Base-by-base conservation (phyloP, 345 rosid species). In the Bruguiera sexangula region DNA sequence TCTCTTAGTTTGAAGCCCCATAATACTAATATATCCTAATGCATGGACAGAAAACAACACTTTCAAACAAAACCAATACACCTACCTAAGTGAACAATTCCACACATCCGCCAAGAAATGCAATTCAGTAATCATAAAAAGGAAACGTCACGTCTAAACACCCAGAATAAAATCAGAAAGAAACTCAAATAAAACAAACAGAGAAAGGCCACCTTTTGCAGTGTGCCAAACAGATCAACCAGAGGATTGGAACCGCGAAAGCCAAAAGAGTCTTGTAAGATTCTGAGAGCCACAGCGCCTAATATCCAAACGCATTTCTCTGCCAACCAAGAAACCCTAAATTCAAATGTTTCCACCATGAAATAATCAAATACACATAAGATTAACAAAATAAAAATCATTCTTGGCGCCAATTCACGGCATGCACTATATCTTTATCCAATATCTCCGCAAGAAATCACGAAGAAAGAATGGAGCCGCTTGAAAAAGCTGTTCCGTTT, bases 311-410 rank as follows among this genome's bases (percentile, higher is more conserved):
- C 74, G 81, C 85, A 81, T 63, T 32, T 75, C 79, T 79, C 83
- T 68, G 76, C 60, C 81, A 73, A 66, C 59, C 65, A n/a, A 58
- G 60, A 76, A 85, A 80, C 84, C 85, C 88, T 79, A 81, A 77
- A 72, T 73, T 70, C 69, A 56, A 75, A 63, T 43, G 26, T 64
- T 53, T 50, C 51, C 51, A 57, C 62, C 53, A 68, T 3, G 72
- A 52, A 62, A 60, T 34, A 39, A 67, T 65, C 67, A 69, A 71
- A 75, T 59, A 11, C 27, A 50, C 64, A 74, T 63, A 26, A 69
- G 63, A 30, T 11, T 52, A 60, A 52, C 80, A 22, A 60, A 67
- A 39, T 48, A 65, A 70, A 31, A 69, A 46, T 61, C 34, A 57
- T 70, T 64, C 78, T 27, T 72, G 46, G 70, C 29, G 2, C 29